phyloP scores from a whole-genome alignment of 2,329 filamentous ascomycete species.

The Venturia nashicola region DNA sequence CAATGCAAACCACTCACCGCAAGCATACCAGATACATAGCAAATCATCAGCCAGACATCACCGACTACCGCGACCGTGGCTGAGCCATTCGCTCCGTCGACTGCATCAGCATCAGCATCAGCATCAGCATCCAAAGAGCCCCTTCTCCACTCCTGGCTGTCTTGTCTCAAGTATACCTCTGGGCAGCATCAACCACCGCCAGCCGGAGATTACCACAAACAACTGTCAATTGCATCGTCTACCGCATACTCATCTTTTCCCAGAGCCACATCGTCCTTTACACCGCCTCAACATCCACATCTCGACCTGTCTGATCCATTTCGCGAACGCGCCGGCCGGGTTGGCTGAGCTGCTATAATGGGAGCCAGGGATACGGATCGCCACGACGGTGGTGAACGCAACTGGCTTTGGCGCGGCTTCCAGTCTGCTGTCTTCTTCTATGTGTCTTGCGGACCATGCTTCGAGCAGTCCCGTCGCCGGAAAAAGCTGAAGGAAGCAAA shows the following conservation, averaged over 20 bases:
- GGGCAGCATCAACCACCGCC: neutral
- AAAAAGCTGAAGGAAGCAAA: conserved; percentile 60
- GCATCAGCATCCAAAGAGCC: neutral
- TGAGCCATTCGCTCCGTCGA: neutral
- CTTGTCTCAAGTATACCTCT: conserved; percentile 2
- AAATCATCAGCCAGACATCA: neutral
- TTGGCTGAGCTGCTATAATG: neutral
- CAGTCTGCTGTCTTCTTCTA: conserved; percentile 72
- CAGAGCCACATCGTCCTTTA: neutral
- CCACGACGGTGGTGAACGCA: neutral
- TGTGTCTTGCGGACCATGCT: conserved; percentile 66
- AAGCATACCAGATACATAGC: neutral
- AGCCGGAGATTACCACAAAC: neutral
- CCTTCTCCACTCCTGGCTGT: neutral
- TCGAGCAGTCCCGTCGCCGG: conserved; percentile 55
- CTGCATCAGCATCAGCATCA: neutral
- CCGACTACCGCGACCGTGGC: neutral
- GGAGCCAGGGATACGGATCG: too few species aligned
- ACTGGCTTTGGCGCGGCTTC: conserved; percentile 35
- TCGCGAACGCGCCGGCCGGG: neutral
- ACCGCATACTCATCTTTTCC: neutral
- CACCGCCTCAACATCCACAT: neutral
- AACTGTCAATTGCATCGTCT: neutral
- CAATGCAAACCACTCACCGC: conserved; percentile 2
- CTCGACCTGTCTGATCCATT: neutral